Base-by-base conservation (phyloP, 805 yeast genomes). In the Starmerella ratchasimensis region DNA sequence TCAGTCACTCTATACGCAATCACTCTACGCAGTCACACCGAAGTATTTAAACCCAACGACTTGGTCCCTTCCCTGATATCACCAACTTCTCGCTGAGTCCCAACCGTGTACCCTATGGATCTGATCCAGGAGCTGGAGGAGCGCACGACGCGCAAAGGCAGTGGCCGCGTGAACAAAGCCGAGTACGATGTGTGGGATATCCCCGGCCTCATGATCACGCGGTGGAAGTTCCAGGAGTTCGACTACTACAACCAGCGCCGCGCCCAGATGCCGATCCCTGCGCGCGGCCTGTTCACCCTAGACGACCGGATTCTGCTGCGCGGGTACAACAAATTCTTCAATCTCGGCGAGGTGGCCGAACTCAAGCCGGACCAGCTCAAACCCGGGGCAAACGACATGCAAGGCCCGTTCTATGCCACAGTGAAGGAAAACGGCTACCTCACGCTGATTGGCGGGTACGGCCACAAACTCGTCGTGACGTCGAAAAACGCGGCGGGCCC, bases 291-390 rank as follows among this genome's bases (percentile, higher is more conserved):
- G 13, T 88, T 88, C 56, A 79, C 72, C 0, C 32, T 60, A 4
- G 56, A 58, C 10, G 48, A 44, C 22, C 33, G 34, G 3, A 78
- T 90, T 17, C 74, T 73, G 2, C 74, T 76, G 1, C 63, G 99
- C 48, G 98, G 99, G 0, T 90, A 90, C 55, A 90, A 90, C 58
- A 90, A 90, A 59, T 90, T 90, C 58, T 90, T 83, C 68, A 88
- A 80, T 53, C 63, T 83, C 3, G 71, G 65, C 44, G 98, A 90
- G 55, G 65, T 69, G 1, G 46, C 59, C 0, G 45, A 45, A 5
- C 77, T 93, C 0, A 67, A 63, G 41, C 65, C 73, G 63, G 59
- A 57, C 0, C 51, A 54, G 47, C 53, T 84, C 4, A 48, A 51
- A n/a, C 33, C 46, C 1, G 49, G 63, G 23, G 76, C 90, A 0